These are phyloP conservation scores for Podospora conica DNA, from an alignment of 495 filamentous ascomycete genomes.

Conservation along the genomic window DNA sequence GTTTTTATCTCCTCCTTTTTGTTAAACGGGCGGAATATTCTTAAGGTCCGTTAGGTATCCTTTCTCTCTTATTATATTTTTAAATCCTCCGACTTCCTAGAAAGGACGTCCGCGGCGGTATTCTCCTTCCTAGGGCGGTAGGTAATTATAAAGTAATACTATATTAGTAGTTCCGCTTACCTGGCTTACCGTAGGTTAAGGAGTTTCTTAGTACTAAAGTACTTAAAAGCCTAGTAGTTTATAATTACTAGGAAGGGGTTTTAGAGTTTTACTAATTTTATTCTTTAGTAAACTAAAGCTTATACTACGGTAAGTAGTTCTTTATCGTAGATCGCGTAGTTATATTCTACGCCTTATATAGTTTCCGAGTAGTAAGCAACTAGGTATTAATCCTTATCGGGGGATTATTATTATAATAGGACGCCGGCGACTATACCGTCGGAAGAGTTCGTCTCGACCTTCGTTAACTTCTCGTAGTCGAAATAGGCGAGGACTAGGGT, in stretches of 20 bases:
- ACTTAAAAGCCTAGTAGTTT: not conserved
- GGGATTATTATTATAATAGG: not conserved
- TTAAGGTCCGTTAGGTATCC: no score
- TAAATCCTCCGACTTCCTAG: no score
- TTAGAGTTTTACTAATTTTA: not conserved
- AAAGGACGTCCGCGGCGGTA: not conserved
- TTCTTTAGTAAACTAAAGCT: not conserved
- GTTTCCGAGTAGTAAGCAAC: no score
- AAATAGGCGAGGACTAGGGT: no score
- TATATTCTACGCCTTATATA: no score
- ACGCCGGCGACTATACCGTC: not conserved
- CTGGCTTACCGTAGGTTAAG: no score
- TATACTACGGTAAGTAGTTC: not conserved
- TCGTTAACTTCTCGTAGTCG: no score
- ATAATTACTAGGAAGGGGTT: not conserved
- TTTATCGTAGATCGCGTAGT: no score
- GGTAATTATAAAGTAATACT: not conserved
- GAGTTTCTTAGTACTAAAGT: no score
- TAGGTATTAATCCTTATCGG: not conserved
- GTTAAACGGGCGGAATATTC: no score
- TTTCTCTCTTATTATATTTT: not conserved
- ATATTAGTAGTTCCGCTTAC: not conserved
- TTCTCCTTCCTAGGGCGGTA: not conserved
- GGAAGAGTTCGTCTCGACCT: no score
- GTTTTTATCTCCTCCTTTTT: no score